These are phyloP conservation scores for Xanthoparmelia taractica DNA, from an alignment of 495 filamentous ascomycete genomes.

Conservation along the genomic window DNA sequence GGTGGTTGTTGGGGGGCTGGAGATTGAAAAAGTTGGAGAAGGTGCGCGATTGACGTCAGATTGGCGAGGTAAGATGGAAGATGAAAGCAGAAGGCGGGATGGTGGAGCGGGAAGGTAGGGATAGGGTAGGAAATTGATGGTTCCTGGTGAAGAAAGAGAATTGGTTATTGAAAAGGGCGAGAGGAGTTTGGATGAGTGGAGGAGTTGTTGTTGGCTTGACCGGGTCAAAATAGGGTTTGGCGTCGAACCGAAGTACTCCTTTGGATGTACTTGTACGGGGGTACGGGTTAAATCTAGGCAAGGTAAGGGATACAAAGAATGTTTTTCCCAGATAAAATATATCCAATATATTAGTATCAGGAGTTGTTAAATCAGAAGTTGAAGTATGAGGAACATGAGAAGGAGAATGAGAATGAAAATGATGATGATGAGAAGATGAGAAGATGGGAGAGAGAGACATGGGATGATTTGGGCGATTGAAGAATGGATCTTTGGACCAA, in stretches of 20 bases:
- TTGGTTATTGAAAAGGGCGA: not conserved
- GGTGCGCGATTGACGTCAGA: not conserved
- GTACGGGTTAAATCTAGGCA: no score
- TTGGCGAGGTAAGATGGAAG: not conserved
- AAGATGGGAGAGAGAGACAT: not conserved
- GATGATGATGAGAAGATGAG: no score
- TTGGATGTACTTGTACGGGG: no score
- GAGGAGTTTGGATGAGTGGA: not conserved
- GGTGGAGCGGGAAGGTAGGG: not conserved
- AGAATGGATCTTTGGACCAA: no score
- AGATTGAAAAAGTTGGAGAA: not conserved
- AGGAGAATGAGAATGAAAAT: not conserved
- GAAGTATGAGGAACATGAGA: no score
- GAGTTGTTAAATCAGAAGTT: no score
- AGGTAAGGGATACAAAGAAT: not conserved
- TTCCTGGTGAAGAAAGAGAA: not conserved
- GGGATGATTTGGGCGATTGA: not conserved
- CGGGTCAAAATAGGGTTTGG: constrained; percentile 2
- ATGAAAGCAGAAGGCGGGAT: not conserved
- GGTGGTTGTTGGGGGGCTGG: not conserved
- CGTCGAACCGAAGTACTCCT: constrained; percentile 3
- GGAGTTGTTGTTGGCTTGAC: constrained; percentile 1
- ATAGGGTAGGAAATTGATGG: not conserved
- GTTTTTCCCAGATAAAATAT: no score
- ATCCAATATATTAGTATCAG: no score